Percentiles rank a stretch among this genome's conserved stretches.
phyloP scores from a whole-genome alignment of 306 rosid genomes.

The Boehmeria nivea region DNA sequence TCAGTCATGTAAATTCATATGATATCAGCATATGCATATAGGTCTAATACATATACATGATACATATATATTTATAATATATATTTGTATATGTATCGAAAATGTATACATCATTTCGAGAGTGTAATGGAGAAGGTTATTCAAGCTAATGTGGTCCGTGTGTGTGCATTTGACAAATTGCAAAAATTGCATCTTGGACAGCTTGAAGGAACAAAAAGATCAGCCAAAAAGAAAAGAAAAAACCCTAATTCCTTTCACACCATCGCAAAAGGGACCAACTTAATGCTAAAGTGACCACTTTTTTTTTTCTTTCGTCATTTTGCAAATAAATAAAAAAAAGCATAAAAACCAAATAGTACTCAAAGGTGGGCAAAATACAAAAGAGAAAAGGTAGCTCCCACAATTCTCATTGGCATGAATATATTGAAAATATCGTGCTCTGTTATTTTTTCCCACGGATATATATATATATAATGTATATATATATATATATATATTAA shows the following conservation, averaged over 20 bases:
- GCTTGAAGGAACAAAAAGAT: constrained; percentile 10
- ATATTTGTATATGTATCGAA: neutral
- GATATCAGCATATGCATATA: neutral
- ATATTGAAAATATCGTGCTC: neutral
- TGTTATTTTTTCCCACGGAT: neutral
- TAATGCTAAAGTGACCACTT: constrained; percentile 16
- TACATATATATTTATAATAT: neutral
- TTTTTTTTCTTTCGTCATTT: constrained; percentile 12
- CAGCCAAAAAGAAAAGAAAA: neutral
- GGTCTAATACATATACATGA: neutral
- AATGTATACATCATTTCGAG: neutral
- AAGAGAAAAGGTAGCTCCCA: constrained; percentile 22
- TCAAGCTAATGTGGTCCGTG: neutral
- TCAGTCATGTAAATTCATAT: no score
- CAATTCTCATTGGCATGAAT: constrained; percentile 27
- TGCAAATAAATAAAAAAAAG: constrained; percentile 34
- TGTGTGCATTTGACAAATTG: constrained; percentile 12
- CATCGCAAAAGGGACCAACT: constrained; percentile 18
- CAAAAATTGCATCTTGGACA: constrained; percentile 24
- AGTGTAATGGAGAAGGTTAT: constrained; percentile 3
- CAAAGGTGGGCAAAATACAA: constrained; percentile 37
- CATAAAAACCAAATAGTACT: constrained; percentile 31
- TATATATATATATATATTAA: neutral
- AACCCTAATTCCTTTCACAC: constrained; percentile 42
- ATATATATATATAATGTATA: neutral